phyloP scores from a whole-genome alignment of 257 asterid species.

The Solanum infundibuliforme region DNA sequence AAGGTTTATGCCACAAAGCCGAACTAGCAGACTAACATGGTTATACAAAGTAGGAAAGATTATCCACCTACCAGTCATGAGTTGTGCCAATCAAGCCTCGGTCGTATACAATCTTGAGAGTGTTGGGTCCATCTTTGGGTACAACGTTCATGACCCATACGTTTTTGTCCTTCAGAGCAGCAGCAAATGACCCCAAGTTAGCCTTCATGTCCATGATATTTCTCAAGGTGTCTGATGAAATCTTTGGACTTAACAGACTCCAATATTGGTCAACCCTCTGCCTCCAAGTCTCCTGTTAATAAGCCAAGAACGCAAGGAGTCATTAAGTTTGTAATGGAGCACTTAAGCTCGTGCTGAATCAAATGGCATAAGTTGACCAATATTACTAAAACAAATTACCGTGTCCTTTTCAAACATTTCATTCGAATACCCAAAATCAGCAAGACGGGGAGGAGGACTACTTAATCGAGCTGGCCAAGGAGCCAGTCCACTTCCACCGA shows the following conservation, averaged over 20 bases:
- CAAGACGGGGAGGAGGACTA: conserved; percentile 86
- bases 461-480: conserved; percentile 94
- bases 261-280: conserved; percentile 68
- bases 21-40: neutral
- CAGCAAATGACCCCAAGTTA: conserved; percentile 87
- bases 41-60: neutral
- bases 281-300: conserved; percentile 62
- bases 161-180: conserved; percentile 76
- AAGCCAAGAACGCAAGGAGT: neutral
- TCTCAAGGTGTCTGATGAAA: conserved; percentile 58
- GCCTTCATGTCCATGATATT: conserved; percentile 99
- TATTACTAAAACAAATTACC: conserved; percentile 32
- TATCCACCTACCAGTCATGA: conserved; percentile 63
- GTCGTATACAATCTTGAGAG: conserved; percentile 74
- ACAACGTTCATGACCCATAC: conserved; percentile 98
- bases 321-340: neutral
- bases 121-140: conserved; percentile 90
- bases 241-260: conserved; percentile 66
- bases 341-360: neutral
- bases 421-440: conserved; percentile 83
- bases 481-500: conserved; percentile 75
- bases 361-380: neutral
- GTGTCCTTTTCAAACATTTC: conserved; percentile 80
- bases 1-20: neutral
- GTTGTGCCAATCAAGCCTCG: conserved; percentile 84